A percentile compares a stretch with the other conserved stretches of the same genome.
These are phyloP conservation scores for Annulohypoxylon moriforme DNA, from an alignment of 495 filamentous ascomycete species.

Conservation along the genomic window DNA sequence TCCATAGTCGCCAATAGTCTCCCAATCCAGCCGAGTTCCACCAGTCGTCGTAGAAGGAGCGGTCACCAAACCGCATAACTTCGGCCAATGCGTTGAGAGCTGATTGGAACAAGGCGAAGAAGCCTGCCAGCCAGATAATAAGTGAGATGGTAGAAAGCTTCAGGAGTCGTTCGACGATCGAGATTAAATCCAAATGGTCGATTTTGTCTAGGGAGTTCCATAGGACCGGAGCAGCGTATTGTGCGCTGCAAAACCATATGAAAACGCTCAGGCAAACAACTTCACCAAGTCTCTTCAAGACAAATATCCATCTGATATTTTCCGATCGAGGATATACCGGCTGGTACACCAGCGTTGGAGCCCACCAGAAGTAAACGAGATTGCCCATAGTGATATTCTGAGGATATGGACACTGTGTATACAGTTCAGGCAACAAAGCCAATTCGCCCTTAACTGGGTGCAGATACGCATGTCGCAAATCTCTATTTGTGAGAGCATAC, in stretches of 20 bases:
- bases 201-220: constrained; percentile 90
- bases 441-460: constrained; percentile 69
- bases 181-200: constrained; percentile 78
- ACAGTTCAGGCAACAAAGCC: constrained; percentile 78
- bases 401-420: constrained; percentile 86
- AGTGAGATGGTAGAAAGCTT: constrained; percentile 94
- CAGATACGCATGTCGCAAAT: constrained; percentile 88
- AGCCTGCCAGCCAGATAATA: constrained; percentile 95
- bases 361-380: constrained; percentile 95
- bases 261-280: constrained; percentile 78
- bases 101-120: constrained; percentile 95
- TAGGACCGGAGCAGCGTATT: constrained; percentile 91
- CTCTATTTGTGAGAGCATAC: constrained; percentile 96
- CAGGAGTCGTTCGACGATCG: constrained; percentile 88
- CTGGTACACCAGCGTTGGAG: constrained; percentile 95
- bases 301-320: constrained; percentile 84
- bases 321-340: constrained; percentile 89
- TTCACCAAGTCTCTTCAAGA: constrained; percentile 83
- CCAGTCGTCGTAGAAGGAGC: constrained; percentile 96
- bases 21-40: constrained; percentile 93
- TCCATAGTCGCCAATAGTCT: constrained; percentile 95
- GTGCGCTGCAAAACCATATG: constrained; percentile 92
- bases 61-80: constrained; percentile 87
- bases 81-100: constrained; percentile 91
- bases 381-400: constrained; percentile 88